Percentiles rank a stretch among this genome's conserved stretches.
These are phyloP conservation scores for Skeletonema menzelii DNA, from an alignment of 108 stramenopile genomes.

Conservation along the genomic window DNA sequence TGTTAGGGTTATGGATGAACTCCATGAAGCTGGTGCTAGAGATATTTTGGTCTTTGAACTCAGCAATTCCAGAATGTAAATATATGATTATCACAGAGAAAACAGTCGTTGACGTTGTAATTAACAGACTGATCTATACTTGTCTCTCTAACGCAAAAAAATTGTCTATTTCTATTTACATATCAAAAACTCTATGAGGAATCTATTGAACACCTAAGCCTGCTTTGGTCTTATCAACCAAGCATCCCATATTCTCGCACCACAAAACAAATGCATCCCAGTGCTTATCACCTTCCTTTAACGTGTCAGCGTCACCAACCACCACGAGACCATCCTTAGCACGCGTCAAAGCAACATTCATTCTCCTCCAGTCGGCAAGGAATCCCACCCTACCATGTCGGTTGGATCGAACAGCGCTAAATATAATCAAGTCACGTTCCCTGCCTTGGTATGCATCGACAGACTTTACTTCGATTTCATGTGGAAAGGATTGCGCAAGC, in stretches of 20 bases:
- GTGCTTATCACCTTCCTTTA: constrained; percentile 82
- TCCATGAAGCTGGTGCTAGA: constrained; percentile 88
- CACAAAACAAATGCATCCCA: constrained; percentile 88
- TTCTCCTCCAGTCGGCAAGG: constrained; percentile 91
- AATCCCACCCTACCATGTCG: constrained; percentile 93
- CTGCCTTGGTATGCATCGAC: constrained; percentile 96
- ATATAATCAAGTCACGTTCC: constrained; percentile 92
- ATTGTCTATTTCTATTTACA: neutral
- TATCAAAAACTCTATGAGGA: constrained; percentile 1
- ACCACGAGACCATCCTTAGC: constrained; percentile 89
- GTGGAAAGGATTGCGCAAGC: constrained; percentile 41
- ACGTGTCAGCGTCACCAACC: constrained; percentile 89
- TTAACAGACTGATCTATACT: neutral
- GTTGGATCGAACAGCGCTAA: constrained; percentile 94
- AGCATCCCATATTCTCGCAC: constrained; percentile 62
- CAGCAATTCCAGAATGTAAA: constrained; percentile 89
- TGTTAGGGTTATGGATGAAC: constrained; percentile 89
- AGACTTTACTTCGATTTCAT: constrained; percentile 83
- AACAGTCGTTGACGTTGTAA: neutral
- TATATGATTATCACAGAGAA: neutral
- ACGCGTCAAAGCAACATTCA: constrained; percentile 98
- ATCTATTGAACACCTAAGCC: neutral
- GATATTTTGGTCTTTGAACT: constrained; percentile 94
- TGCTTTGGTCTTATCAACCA: constrained; percentile 27
- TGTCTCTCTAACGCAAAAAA: neutral